phyloP scores from a whole-genome alignment of 2,329 filamentous ascomycete genomes.

The Anthostomella pinea region DNA sequence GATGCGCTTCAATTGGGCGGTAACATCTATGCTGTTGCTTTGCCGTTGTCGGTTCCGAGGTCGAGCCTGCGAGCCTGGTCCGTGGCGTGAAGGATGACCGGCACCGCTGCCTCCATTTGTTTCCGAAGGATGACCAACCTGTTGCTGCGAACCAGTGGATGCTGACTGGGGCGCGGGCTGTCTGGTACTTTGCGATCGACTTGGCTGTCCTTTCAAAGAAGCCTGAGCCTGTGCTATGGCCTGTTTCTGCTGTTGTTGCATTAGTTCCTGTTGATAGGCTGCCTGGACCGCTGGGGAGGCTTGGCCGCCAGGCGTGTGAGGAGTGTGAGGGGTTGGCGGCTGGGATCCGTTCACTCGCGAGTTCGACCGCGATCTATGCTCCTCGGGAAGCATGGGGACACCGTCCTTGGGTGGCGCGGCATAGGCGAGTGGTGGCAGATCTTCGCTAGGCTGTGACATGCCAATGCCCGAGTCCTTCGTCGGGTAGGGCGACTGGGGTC shows the following conservation, averaged over 20 bases:
- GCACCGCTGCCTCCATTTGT: constrained; percentile 26
- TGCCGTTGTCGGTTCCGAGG: constrained; percentile 76
- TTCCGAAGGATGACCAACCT: constrained; percentile 26
- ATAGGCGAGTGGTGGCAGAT: constrained; percentile 46
- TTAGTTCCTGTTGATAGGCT: constrained; percentile 59
- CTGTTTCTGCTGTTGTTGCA: constrained; percentile 84
- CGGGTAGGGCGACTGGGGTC: constrained; percentile 54
- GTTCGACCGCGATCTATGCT: constrained; percentile 67
- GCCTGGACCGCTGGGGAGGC: constrained; percentile 40
- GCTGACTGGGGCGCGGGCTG: constrained; percentile 51
- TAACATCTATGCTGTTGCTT: constrained; percentile 78
- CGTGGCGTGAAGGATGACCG: constrained; percentile 36
- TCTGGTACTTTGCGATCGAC: constrained; percentile 72
- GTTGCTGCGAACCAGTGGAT: constrained; percentile 52
- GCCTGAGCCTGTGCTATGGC: constrained; percentile 78
- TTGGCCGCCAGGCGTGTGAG: constrained; percentile 45
- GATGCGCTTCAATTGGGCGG: constrained; percentile 80
- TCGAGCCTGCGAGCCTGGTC: constrained; percentile 50
- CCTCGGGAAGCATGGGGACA: constrained; percentile 61
- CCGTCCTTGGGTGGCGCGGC: constrained; percentile 49
- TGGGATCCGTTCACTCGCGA: constrained; percentile 57
- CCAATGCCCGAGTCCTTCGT: constrained; percentile 63
- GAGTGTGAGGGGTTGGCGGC: constrained; percentile 43
- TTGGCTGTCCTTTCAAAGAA: constrained; percentile 67
- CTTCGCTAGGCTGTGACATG: constrained; percentile 57